A percentile compares a stretch with the other conserved stretches of the same genome.
Evolutionary conservation across 169 alveolate species (phyloP).

Genomic region (Theileria annulata): DNA sequence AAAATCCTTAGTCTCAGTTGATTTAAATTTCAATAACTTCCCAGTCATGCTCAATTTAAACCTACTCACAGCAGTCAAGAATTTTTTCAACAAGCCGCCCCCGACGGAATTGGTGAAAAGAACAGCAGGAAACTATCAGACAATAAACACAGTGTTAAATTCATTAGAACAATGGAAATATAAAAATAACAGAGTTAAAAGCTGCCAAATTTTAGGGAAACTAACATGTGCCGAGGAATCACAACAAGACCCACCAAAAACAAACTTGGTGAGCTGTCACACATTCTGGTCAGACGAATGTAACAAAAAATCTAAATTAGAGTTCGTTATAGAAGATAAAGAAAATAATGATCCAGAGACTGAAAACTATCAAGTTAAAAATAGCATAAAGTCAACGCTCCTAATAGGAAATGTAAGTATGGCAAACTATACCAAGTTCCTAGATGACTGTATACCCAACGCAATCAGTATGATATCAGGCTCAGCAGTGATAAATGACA

Average conservation of each 20-base stretch:
- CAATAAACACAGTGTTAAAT: conserved; percentile 20
- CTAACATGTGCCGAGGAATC: background rate
- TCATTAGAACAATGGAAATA: conserved; percentile 47
- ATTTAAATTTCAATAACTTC: conserved; percentile 15
- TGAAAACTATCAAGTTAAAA: background rate
- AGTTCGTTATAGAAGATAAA: background rate
- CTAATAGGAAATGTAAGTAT: conserved; percentile 36
- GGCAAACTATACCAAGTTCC: conserved; percentile 17
- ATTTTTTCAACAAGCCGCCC: background rate
- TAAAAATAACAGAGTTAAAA: conserved; percentile 17
- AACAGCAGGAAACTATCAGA: conserved; percentile 4
- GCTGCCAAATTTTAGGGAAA: conserved; percentile 41
- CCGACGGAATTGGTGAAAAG: background rate
- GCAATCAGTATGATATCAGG: conserved; percentile 20
- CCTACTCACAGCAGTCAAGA: background rate
- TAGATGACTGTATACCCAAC: conserved; percentile 51
- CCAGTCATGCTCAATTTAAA: conserved; percentile 9
- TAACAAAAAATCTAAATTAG: conserved; percentile 6
- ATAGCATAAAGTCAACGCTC: conserved; percentile 21
- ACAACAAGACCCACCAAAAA: background rate
- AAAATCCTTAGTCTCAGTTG: background rate
- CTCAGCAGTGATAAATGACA: conserved; percentile 19
- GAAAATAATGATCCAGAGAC: background rate
- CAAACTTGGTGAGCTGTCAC: background rate
- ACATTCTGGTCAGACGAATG: conserved; percentile 51